Base-by-base conservation (phyloP, 2,329 filamentous ascomycete genomes). In the Fonsecaea nubica region DNA sequence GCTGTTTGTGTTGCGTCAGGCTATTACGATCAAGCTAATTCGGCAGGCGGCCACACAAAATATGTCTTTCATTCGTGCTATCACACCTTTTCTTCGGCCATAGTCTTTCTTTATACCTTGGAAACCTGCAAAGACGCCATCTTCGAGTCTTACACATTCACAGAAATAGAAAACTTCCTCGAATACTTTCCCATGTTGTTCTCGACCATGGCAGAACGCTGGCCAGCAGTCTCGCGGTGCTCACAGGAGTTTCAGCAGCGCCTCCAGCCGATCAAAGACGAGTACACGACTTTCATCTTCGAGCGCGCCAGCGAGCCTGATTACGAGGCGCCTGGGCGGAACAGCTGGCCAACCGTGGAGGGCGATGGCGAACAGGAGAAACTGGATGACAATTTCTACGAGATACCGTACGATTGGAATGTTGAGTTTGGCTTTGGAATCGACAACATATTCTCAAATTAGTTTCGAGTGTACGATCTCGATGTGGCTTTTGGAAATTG, bases 151-250 rank as follows among this genome's bases (percentile, higher is more conserved):
- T 32, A 32, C 30, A 32, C 30, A 32, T 32, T 32, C 30, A 54
- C 55, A 13, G 55, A 64, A 48, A 56, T 64, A 4, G 62, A 64
- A 55, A 56, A 40, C 5, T 54, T 48, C 18, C 53, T 59, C 42
- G 36, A 52, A 21, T 58, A 56, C 21, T 64, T 64, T 30, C 59
- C 62, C 5, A 54, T 54, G 30, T 58, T 64, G 32, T 64, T 64
- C 45, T 64, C 62, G 15, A 64, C 62, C 42, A 64, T 64, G 30
- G 58, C 62, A 18, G 62, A 64, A 13, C 62, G 62, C n/a, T 64
- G 62, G 62, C 62, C 62, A 10, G 62, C 62, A n/a, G 62, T 56
- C 4, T 58, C 62, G 10, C 54, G 54, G 13, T 64, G 62, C 42
- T 30, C 59, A 12, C 62, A 59, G 15, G 62, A 64, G 45, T 64